Base-by-base conservation (phyloP, 1,284 basidiomycete genomes). In the Malassezia japonica region DNA sequence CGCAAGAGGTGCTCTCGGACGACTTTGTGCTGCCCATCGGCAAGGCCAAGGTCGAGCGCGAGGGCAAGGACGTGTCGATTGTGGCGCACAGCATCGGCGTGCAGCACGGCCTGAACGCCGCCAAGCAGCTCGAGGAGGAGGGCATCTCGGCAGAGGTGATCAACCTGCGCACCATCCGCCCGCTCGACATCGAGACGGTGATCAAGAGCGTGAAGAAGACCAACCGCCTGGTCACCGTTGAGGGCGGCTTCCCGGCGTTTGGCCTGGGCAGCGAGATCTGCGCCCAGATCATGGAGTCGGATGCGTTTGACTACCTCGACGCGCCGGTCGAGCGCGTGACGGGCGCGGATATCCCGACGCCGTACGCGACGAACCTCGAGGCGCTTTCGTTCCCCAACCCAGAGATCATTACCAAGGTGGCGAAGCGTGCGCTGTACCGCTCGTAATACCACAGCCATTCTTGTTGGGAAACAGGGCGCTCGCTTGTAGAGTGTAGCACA, bases 191-290 rank as follows among this genome's bases (percentile, higher is more conserved):
- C 70, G 87, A 94, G 33, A 92, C 90, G 46, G 94, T 98, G 75
- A 86, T 86, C 75, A 80, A 82, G 66, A 91, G 87, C 23, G 87
- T 98, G 67, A 96, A 95, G 81, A 98, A 98, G 81, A 99, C 94
- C 38, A 94, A 92, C 79, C 86, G 86, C 60, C 80, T 98, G 56
- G 79, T 98, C 55, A 88, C 87, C 49, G 90, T 91, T 54, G 94
- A 99, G 77, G 90, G 90, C 76, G 94, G 94, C 47, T 99, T 95
- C 87, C 94, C 94, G 40, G 84, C 82, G 42, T 98, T 96, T 75
- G 89, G 94, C 77, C 90, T 99, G 50, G 92, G 92, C 60, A 90
- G 87, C 66, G 94, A 99, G 77, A 94, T 99, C 40, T 88, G 87
- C 65, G 91, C 92, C 13, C 70, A 74, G 34, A 65, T 75, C 54